A percentile compares a stretch with the other conserved stretches of the same genome.
Evolutionary conservation across 495 filamentous ascomycete species (phyloP).

Genomic region (Cladorrhinum samala): DNA sequence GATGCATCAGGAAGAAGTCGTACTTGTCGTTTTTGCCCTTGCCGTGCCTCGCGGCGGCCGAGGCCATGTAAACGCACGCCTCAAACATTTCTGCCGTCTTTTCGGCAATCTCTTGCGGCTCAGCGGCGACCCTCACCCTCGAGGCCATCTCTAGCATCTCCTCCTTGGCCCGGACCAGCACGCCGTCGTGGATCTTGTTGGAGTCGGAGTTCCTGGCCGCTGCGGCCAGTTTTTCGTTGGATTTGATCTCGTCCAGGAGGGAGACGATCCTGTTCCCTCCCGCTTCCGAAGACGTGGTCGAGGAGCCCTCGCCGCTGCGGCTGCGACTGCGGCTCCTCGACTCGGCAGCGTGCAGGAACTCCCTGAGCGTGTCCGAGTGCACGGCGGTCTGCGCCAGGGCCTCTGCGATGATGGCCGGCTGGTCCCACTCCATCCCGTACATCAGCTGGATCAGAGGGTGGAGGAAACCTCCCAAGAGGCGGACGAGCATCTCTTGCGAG

Average conservation of each 20-base stretch:
- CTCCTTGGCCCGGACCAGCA: constrained; percentile 54
- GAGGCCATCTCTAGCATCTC: constrained; percentile 56
- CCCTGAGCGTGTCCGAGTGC: constrained; percentile 46
- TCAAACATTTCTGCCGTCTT: constrained; percentile 74
- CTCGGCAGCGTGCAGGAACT: constrained; percentile 51
- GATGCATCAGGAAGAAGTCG: constrained; percentile 76
- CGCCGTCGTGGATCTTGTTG: constrained; percentile 62
- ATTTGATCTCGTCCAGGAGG: constrained; percentile 53
- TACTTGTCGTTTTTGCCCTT: constrained; percentile 62
- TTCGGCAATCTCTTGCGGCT: constrained; percentile 60
- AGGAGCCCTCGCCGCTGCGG: no score
- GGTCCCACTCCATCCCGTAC: constrained; percentile 72
- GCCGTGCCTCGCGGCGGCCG: constrained; percentile 50
- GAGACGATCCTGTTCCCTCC: constrained; percentile 38
- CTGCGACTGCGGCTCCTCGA: no score
- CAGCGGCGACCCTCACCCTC: constrained; percentile 53
- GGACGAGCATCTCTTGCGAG: constrained; percentile 15
- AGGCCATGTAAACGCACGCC: constrained; percentile 55
- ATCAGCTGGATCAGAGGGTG: constrained; percentile 84
- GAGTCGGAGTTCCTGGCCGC: constrained; percentile 47
- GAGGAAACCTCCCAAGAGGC: constrained; percentile 51
- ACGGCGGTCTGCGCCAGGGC: constrained; percentile 69
- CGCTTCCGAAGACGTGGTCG: no score
- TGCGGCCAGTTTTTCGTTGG: constrained; percentile 46
- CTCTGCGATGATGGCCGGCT: constrained; percentile 77